Base-by-base conservation (phyloP, 2,329 filamentous ascomycete species). In the Penicillium sclerotiorum region DNA sequence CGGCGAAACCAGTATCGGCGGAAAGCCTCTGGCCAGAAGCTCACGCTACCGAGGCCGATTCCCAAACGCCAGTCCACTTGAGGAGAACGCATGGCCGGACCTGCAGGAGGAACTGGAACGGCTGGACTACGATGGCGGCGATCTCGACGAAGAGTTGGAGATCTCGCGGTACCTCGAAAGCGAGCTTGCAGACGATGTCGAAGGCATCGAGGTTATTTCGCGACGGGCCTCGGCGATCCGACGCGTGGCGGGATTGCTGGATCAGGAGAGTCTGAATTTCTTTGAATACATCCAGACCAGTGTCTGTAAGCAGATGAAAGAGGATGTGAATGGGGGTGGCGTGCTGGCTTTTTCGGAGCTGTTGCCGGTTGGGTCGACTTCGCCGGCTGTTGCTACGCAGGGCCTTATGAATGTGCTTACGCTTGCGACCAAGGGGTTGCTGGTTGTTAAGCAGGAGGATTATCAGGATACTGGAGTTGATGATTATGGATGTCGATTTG, bases 331-430 rank as follows among this genome's bases (percentile, higher is more conserved):
- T 5, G 25, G 32, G 5, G 25, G 18, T n/a, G 23, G 41, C 1
- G 20, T 57, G 18, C 74, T 94, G 35, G 73, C 79, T 0, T 95
- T 96, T 63, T 82, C 86, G 38, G 74, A 83, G 41, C 72, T 96
- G 8, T 82, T 94, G 37, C 77, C 82, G n/a, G 80, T 83, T 0
- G 63, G 64, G 8, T 70, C 76, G 35, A 83, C 81, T 23, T 75
- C 67, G 35, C 79, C 76, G 28, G 73, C 82, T 23, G 84, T 90
- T 11, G 88, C 87, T 8, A 85, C 88, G 2, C 88, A 91, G 66
- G 89, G 85, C 0, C 87, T 90, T 64, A 83, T 88, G 72, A 88
- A 94, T 66, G 78, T 89, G 2, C 79, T 95, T 12, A 78, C 80
- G 9, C 77, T 94, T 36, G 85, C 83, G 5, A 90, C 84, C 2